Percentiles rank a stretch among this genome's conserved stretches.
Conservation (phyloP, 2,329 filamentous ascomycete genomes). For the Eurotiales sp. region DNA sequence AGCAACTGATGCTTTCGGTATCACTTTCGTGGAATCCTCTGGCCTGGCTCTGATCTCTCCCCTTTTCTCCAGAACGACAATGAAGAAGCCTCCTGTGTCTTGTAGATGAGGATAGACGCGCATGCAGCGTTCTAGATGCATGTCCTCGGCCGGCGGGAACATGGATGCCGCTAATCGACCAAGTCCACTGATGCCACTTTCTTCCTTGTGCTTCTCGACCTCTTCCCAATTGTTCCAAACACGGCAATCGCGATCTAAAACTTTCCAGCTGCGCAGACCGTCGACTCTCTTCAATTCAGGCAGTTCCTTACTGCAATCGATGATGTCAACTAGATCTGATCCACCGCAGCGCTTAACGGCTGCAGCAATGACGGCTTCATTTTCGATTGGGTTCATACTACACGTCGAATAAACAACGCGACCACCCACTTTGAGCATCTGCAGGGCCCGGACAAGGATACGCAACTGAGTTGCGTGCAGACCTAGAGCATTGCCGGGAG, state of each 20-base stretch:
- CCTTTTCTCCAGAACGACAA: slow-evolving; percentile 89
- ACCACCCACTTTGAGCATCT: slow-evolving; percentile 93
- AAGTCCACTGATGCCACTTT: slow-evolving; percentile 59
- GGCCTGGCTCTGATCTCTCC: slow-evolving; percentile 76
- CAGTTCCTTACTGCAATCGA: slow-evolving; percentile 77
- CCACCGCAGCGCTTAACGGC: slow-evolving; percentile 91
- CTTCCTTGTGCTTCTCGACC: slow-evolving; percentile 65
- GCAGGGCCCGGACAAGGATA: slow-evolving; percentile 85
- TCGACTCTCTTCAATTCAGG: slow-evolving; percentile 70
- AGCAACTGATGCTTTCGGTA: slow-evolving; percentile 37
- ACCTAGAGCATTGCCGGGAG: slow-evolving; percentile 78
- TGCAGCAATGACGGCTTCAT: slow-evolving; percentile 84
- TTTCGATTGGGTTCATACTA: slow-evolving; percentile 97
- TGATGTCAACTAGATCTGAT: slow-evolving; percentile 70
- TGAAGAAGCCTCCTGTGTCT: slow-evolving; percentile 97
- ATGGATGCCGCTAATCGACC: slow-evolving; percentile 72
- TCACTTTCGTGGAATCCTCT: slow-evolving; percentile 49
- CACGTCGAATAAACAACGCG: slow-evolving; percentile 97
- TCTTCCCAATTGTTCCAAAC: slow-evolving; percentile 81
- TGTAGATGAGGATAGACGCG: slow-evolving; percentile 92
- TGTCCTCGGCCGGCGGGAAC: slow-evolving; percentile 66
- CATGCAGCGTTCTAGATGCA: slow-evolving; percentile 87
- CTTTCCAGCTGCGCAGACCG: slow-evolving; percentile 78
- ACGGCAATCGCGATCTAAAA: slow-evolving; percentile 80
- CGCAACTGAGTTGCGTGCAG: slow-evolving; percentile 82